Percentiles rank a stretch among this genome's conserved stretches.
Conservation (phyloP, 2,329 filamentous ascomycete species). For the Ascochyta viciae-villosae region DNA sequence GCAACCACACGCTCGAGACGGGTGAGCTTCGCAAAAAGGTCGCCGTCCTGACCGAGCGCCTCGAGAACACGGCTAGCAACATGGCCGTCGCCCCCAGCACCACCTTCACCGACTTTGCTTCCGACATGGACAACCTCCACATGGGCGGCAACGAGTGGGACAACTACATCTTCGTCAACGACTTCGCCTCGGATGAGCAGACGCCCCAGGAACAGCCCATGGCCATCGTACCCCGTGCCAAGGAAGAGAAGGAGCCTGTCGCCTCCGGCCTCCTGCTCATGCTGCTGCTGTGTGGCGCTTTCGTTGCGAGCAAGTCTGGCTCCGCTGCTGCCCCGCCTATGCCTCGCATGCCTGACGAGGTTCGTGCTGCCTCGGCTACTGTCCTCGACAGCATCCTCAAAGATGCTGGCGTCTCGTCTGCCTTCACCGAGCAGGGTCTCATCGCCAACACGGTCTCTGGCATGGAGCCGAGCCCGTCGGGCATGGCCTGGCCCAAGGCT, state of each 20-base stretch:
- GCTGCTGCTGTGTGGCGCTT: slow-evolving; percentile 95
- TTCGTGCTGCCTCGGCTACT: slow-evolving; percentile 77
- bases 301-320: slow-evolving; percentile 87
- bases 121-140: slow-evolving; percentile 81
- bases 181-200: slow-evolving; percentile 67
- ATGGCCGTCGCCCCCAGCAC: slow-evolving; percentile 62
- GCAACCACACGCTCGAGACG: slow-evolving; percentile 86
- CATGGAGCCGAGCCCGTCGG: slow-evolving; percentile 49
- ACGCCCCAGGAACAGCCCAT: slow-evolving; percentile 47
- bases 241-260: slow-evolving; percentile 64
- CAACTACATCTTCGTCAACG: slow-evolving; percentile 77
- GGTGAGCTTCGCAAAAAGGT: slow-evolving; percentile 93
- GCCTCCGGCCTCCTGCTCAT: slow-evolving; percentile 88
- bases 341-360: slow-evolving; percentile 79
- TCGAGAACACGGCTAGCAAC: slow-evolving; percentile 62
- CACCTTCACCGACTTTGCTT: slow-evolving; percentile 74
- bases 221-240: slow-evolving; percentile 52
- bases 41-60: slow-evolving; percentile 75
- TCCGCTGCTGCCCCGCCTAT: slow-evolving; percentile 73
- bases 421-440: slow-evolving; percentile 45
- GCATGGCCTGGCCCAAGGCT: slow-evolving; percentile 47
- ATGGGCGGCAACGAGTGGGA: slow-evolving; percentile 83
- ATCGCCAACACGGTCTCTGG: slow-evolving; percentile 62
- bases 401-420: slow-evolving; percentile 69
- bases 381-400: slow-evolving; percentile 83